A percentile compares a stretch with the other conserved stretches of the same genome.
Conservation (phyloP, 2,329 filamentous ascomycete genomes). For the Dothidotthia symphoricarpi region DNA sequence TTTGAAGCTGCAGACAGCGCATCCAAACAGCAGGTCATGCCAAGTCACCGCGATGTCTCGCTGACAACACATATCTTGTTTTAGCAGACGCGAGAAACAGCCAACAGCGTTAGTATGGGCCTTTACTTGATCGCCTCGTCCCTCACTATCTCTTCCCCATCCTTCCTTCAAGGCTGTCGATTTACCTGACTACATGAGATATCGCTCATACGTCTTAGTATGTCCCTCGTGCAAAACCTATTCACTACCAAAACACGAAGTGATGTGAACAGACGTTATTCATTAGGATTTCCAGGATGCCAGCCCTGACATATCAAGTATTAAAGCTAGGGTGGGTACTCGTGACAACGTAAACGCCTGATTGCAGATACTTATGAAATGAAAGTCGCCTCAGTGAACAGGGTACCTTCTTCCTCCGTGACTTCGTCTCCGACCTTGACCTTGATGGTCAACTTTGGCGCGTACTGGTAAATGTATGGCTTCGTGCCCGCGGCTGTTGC, state of each 20-base stretch:
- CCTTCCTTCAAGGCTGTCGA: too few relatives aligned
- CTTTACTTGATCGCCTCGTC: too few relatives aligned
- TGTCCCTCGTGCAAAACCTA: background rate
- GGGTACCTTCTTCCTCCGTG: constrained; percentile 69
- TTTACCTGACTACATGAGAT: too few relatives aligned
- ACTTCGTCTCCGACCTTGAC: constrained; percentile 81
- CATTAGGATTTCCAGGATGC: constrained; percentile 37
- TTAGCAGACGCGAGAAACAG: too few relatives aligned
- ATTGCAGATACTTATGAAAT: constrained; percentile 61
- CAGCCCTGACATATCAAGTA: constrained; percentile 30
- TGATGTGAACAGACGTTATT: constrained; percentile 9
- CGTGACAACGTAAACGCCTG: constrained; percentile 16
- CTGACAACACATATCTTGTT: too few relatives aligned
- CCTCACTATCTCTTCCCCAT: too few relatives aligned
- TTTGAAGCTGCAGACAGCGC: background rate
- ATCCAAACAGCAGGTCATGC: background rate
- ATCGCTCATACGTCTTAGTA: too few relatives aligned
- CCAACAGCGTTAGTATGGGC: too few relatives aligned
- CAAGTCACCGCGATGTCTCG: background rate
- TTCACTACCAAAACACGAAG: background rate
- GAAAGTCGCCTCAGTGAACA: constrained; percentile 94
- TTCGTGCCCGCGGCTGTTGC: constrained; percentile 85
- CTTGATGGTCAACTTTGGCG: constrained; percentile 71
- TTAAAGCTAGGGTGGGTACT: constrained; percentile 36
- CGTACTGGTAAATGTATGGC: constrained; percentile 97